These are phyloP conservation scores for Leptomonas pyrrhocoris DNA, from an alignment of 208 protist species.

Conservation along the genomic window DNA sequence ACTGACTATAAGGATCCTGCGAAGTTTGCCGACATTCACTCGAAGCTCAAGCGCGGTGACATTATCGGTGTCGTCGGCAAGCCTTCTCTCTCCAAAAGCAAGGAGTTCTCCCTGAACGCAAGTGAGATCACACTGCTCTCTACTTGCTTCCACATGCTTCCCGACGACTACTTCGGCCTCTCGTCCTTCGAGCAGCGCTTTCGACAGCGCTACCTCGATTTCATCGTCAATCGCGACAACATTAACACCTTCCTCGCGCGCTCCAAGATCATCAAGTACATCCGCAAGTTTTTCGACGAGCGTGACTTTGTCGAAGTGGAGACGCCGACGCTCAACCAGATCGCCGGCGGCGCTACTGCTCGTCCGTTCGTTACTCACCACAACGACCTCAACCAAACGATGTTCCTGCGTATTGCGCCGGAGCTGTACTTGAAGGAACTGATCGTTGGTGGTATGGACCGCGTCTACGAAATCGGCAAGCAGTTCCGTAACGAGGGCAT, in stretches of 20 bases:
- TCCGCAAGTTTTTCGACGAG: slow-evolving; percentile 98
- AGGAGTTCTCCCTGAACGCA: slow-evolving; percentile 91
- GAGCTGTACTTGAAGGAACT: slow-evolving; percentile 99
- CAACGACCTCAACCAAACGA: slow-evolving; percentile 98
- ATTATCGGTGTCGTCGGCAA: slow-evolving; percentile 97
- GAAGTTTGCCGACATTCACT: slow-evolving; percentile 89
- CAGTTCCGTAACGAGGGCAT: slow-evolving; percentile 99
- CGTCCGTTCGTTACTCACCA: slow-evolving; percentile 99
- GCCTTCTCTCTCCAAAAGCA: slow-evolving; percentile 88
- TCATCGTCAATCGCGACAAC: slow-evolving; percentile 98
- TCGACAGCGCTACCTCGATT: slow-evolving; percentile 98
- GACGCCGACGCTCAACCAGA: slow-evolving; percentile 99
- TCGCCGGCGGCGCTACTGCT: slow-evolving; percentile 99
- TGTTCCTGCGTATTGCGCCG: slow-evolving; percentile 99
- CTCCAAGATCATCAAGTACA: slow-evolving; percentile 96
- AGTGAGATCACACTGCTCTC: slow-evolving; percentile 87
- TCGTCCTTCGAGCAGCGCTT: slow-evolving; percentile 96
- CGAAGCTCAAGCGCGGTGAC: slow-evolving; percentile 96
- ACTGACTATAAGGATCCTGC: slow-evolving; percentile 68
- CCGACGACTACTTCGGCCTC: slow-evolving; percentile 94
- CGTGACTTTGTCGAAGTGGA: slow-evolving; percentile 98
- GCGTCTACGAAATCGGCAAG: slow-evolving; percentile 99
- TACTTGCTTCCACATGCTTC: slow-evolving; percentile 99
- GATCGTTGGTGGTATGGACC: slow-evolving; percentile 99
- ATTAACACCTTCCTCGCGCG: slow-evolving; percentile 95